These are phyloP conservation scores for Trametes sanguinea DNA, from an alignment of 768 basidiomycete genomes.

Conservation along the genomic window DNA sequence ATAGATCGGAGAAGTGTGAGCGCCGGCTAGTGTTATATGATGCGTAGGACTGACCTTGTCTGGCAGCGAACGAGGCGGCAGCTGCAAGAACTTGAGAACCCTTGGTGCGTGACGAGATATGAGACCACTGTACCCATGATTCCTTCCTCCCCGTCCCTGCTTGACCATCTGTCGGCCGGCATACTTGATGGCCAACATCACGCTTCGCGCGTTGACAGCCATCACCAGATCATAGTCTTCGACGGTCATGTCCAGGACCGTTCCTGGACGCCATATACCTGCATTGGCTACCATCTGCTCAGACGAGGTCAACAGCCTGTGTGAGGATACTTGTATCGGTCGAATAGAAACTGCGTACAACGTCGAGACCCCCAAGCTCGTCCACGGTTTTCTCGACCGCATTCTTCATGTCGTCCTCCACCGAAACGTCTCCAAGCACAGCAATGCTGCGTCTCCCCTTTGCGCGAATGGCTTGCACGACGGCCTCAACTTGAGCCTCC, in stretches of 20 bases:
- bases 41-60: slow-evolving; percentile 16
- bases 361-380: slow-evolving; percentile 46
- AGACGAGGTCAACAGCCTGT: background rate
- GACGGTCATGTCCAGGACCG: slow-evolving; percentile 14
- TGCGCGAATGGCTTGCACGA: slow-evolving; percentile 20
- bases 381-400: slow-evolving; percentile 38
- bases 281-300: slow-evolving; percentile 33
- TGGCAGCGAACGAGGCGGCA: slow-evolving; percentile 20
- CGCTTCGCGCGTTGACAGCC: slow-evolving; percentile 36
- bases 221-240: slow-evolving; percentile 26
- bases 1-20: too few relatives aligned
- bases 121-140: slow-evolving; percentile 37
- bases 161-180: slow-evolving; percentile 43
- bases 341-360: slow-evolving; percentile 36
- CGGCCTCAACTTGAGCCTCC: slow-evolving; percentile 15
- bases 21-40: too few relatives aligned
- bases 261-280: slow-evolving; percentile 17
- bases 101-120: background rate
- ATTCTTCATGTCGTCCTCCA: slow-evolving; percentile 42
- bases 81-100: slow-evolving; percentile 9
- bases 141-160: slow-evolving; percentile 42
- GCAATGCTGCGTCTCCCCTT: slow-evolving; percentile 29
- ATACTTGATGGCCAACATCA: slow-evolving; percentile 43
- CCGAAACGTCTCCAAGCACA: slow-evolving; percentile 42
- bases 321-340: background rate